Conservation (phyloP, 441 rosid genomes). For the Syzygium malaccense region DNA sequence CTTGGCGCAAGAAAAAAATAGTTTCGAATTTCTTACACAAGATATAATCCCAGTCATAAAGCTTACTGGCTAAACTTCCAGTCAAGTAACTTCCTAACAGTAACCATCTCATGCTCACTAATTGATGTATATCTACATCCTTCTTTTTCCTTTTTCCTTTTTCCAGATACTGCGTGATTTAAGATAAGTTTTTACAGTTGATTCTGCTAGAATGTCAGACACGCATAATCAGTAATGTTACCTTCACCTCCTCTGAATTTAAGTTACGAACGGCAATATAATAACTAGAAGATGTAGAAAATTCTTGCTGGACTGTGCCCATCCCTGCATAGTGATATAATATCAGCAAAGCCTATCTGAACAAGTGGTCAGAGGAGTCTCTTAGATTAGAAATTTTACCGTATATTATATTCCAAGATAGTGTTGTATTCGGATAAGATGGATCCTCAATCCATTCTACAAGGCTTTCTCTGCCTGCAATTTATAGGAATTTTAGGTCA, state of each 20-base stretch:
- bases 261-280: slow-evolving; percentile 42
- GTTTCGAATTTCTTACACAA: background rate
- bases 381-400: slow-evolving; percentile 20
- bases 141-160: background rate
- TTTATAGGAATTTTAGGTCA: background rate
- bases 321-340: slow-evolving; percentile 19
- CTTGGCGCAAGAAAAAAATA: background rate
- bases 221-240: background rate
- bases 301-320: slow-evolving; percentile 39
- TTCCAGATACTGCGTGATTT: background rate
- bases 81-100: background rate
- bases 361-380: background rate
- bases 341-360: background rate
- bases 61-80: background rate
- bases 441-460: slow-evolving; percentile 49
- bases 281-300: slow-evolving; percentile 27
- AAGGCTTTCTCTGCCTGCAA: slow-evolving; percentile 40
- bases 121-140: background rate
- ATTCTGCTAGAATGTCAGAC: background rate
- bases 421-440: slow-evolving; percentile 41
- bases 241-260: slow-evolving; percentile 45
- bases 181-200: background rate
- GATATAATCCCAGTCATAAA: background rate
- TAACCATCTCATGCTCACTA: background rate
- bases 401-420: slow-evolving; percentile 47